Conservation (phyloP, 2,329 filamentous ascomycete genomes). For the Hyphodiscus sp. region DNA sequence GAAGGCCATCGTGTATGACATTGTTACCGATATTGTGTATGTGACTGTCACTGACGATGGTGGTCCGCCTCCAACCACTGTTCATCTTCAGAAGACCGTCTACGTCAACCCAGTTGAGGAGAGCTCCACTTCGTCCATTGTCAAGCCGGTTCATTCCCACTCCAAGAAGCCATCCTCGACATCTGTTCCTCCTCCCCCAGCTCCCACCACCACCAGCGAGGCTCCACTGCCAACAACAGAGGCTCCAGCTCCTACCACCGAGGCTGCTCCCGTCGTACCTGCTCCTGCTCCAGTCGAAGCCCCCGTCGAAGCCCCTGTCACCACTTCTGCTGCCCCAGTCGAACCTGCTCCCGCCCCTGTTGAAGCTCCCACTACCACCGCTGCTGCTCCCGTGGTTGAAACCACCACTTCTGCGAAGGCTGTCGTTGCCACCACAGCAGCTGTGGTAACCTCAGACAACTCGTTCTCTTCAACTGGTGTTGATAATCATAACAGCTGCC, state of each 20-base stretch:
- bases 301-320: constrained; percentile 8
- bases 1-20: constrained; percentile 20
- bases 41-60: constrained; percentile 33
- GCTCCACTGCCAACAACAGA: constrained; percentile 6
- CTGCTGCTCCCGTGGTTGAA: constrained; percentile 8
- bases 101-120: neutral
- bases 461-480: constrained; percentile 8
- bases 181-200: neutral
- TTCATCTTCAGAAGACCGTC: constrained; percentile 13
- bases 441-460: constrained; percentile 18
- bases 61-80: constrained; percentile 1
- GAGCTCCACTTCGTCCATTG: neutral
- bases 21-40: constrained; percentile 30
- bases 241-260: neutral
- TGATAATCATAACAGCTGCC: constrained; percentile 74
- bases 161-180: neutral
- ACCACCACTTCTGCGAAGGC: constrained; percentile 8
- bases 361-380: constrained; percentile 13
- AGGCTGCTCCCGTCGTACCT: constrained; percentile 4
- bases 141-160: neutral
- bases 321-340: constrained; percentile 7
- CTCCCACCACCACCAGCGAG: neutral
- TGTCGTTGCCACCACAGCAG: constrained; percentile 6
- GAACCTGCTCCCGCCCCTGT: constrained; percentile 10
- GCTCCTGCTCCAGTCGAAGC: neutral